Evolutionary conservation across 495 filamentous ascomycete species (phyloP).

Genomic region (Bombardia bombarda): DNA sequence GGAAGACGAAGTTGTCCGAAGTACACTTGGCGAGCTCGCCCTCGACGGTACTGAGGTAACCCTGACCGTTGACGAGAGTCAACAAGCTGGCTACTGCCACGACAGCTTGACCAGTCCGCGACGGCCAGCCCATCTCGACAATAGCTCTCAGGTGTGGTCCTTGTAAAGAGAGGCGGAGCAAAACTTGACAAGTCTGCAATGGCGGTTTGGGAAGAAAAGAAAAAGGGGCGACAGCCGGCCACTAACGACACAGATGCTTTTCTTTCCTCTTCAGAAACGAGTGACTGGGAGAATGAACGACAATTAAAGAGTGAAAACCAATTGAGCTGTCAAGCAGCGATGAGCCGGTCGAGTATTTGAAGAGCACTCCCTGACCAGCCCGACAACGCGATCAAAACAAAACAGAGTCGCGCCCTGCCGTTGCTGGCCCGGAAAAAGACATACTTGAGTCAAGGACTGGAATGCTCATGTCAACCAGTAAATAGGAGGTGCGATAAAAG

Average conservation of each 20-base stretch:
- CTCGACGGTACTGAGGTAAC: slow-evolving; percentile 9
- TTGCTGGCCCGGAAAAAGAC: background rate
- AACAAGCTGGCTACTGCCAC: slow-evolving; percentile 17
- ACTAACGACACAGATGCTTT: background rate
- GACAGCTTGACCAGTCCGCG: slow-evolving; percentile 17
- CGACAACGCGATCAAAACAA: background rate
- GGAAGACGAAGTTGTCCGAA: slow-evolving; percentile 10
- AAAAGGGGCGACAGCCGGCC: background rate
- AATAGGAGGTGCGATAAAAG: background rate
- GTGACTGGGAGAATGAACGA: too few relatives aligned
- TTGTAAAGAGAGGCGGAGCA: background rate
- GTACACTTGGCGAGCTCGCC: slow-evolving; percentile 5
- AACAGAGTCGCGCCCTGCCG: too few relatives aligned
- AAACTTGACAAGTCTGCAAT: background rate
- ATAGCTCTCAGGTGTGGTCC: background rate
- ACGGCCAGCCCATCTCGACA: slow-evolving; percentile 17
- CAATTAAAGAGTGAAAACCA: background rate
- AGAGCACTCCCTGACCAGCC: background rate
- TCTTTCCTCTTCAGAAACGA: background rate
- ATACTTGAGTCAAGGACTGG: slow-evolving; percentile 1
- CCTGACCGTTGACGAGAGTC: slow-evolving; percentile 15
- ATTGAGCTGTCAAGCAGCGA: background rate
- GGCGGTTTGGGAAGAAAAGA: background rate
- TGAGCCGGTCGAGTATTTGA: background rate
- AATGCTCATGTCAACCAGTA: background rate